A percentile compares a stretch with the other conserved stretches of the same genome.
These are phyloP conservation scores for Aspergillus sp. DNA, from an alignment of 2,329 filamentous ascomycete genomes.

Conservation along the genomic window DNA sequence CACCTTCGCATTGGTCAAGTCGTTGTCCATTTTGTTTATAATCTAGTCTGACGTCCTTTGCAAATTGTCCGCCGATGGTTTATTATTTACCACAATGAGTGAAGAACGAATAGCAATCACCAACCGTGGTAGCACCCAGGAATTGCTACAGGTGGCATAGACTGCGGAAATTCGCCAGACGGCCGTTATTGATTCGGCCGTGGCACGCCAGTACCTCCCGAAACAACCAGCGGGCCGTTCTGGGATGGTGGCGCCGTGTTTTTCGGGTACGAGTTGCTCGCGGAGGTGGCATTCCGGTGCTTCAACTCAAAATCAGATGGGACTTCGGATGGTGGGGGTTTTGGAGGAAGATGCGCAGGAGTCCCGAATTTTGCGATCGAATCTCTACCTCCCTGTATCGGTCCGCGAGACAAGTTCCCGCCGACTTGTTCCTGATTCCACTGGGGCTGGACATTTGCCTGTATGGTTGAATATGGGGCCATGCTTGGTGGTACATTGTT, in stretches of 20 bases:
- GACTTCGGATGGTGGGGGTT: slow-evolving; percentile 50
- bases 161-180: neutral
- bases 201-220: slow-evolving; percentile 31
- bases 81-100: neutral
- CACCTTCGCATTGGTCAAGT: neutral
- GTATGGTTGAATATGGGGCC: slow-evolving; percentile 27
- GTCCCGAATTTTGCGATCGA: slow-evolving; percentile 53
- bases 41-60: neutral
- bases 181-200: slow-evolving; percentile 25
- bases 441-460: slow-evolving; percentile 24
- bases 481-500: slow-evolving; percentile 30
- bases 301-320: slow-evolving; percentile 43
- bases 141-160: neutral
- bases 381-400: slow-evolving; percentile 29
- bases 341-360: slow-evolving; percentile 50
- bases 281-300: slow-evolving; percentile 25
- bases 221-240: slow-evolving; percentile 41
- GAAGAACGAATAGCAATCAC: neutral
- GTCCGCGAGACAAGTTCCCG: slow-evolving; percentile 20
- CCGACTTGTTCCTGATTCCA: slow-evolving; percentile 27
- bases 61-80: neutral
- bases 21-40: neutral
- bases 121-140: neutral
- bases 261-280: slow-evolving; percentile 23
- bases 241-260: slow-evolving; percentile 24